Percentiles rank a stretch among this genome's conserved stretches.
phyloP scores from a whole-genome alignment of 257 asterid genomes.

The Thymus quinquecostatus region DNA sequence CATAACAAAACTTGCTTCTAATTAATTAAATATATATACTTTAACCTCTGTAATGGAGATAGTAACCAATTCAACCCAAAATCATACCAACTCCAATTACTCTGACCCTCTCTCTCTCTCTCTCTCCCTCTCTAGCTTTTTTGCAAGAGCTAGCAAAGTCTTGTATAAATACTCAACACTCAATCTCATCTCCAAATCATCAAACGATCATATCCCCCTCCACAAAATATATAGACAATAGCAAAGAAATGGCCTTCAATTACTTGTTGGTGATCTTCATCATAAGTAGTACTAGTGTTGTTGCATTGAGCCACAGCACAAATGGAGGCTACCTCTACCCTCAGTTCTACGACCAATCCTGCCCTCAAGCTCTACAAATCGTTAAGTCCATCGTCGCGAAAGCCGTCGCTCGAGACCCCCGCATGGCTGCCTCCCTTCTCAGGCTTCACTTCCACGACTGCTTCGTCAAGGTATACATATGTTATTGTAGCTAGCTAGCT shows the following conservation, averaged over 20 bases:
- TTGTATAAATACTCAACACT: constrained; percentile 43
- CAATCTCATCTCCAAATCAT: constrained; percentile 33
- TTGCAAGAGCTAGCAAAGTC: neutral
- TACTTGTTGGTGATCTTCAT: constrained; percentile 39
- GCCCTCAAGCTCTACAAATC: constrained; percentile 70
- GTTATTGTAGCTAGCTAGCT: no score
- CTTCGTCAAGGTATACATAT: constrained; percentile 67
- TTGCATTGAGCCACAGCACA: constrained; percentile 47
- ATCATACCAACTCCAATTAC: constrained; percentile 61
- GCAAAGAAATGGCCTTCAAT: constrained; percentile 44
- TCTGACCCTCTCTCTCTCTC: neutral
- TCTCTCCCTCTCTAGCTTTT: neutral
- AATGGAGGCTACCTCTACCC: constrained; percentile 68
- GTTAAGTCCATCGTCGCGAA: constrained; percentile 74
- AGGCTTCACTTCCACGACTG: constrained; percentile 96
- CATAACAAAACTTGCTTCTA: constrained; percentile 22
- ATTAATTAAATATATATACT: neutral
- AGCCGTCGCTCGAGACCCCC: constrained; percentile 77
- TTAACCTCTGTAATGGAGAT: constrained; percentile 27
- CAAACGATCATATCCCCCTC: constrained; percentile 31
- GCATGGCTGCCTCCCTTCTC: constrained; percentile 93
- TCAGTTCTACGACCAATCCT: constrained; percentile 73
- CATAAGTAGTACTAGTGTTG: constrained; percentile 28
- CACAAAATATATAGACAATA: constrained; percentile 3
- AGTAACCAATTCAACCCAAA: constrained; percentile 49